Conservation (phyloP, 2,329 filamentous ascomycete genomes). For the Neofusicoccum umdonicola region DNA sequence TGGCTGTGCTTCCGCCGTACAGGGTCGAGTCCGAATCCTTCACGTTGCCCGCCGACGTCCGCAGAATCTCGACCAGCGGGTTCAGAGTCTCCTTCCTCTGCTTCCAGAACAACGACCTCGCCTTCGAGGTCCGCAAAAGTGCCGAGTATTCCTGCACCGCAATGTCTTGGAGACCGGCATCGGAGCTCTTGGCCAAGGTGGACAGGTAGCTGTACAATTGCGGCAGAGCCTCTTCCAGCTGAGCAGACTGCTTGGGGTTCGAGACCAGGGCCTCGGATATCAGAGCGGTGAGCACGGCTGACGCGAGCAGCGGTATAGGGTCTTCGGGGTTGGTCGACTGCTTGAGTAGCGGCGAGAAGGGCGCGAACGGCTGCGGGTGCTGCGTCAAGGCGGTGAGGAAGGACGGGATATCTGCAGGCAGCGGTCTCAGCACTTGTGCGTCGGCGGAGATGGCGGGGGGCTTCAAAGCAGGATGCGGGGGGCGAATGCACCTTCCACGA, state of each 20-base stretch:
- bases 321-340: slow-evolving; percentile 82
- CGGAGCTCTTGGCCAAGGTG: slow-evolving; percentile 76
- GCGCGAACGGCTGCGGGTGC: slow-evolving; percentile 67
- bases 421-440: not conserved
- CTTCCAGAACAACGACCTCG: slow-evolving; percentile 85
- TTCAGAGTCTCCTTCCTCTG: slow-evolving; percentile 80
- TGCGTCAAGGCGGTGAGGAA: slow-evolving; percentile 75
- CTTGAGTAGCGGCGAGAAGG: slow-evolving; percentile 80
- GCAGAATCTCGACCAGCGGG: slow-evolving; percentile 78
- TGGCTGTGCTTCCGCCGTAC: slow-evolving; percentile 43
- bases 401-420: slow-evolving; percentile 67
- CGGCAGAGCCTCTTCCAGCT: slow-evolving; percentile 74
- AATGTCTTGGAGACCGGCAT: slow-evolving; percentile 91
- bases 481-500: slow-evolving; percentile 69
- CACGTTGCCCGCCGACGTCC: slow-evolving; percentile 70
- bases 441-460: not conserved
- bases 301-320: slow-evolving; percentile 83
- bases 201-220: slow-evolving; percentile 84
- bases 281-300: slow-evolving; percentile 78
- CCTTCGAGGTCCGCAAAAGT: slow-evolving; percentile 70
- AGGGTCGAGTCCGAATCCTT: slow-evolving; percentile 64
- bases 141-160: slow-evolving; percentile 89
- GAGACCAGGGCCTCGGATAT: slow-evolving; percentile 64
- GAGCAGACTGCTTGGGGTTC: slow-evolving; percentile 57
- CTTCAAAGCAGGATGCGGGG: too few relatives aligned